Evolutionary conservation across 345 rosid genomes (phyloP), one percentile per base, ranked within the genome.

Genomic region (Cardiospermum halicacabum): DNA sequence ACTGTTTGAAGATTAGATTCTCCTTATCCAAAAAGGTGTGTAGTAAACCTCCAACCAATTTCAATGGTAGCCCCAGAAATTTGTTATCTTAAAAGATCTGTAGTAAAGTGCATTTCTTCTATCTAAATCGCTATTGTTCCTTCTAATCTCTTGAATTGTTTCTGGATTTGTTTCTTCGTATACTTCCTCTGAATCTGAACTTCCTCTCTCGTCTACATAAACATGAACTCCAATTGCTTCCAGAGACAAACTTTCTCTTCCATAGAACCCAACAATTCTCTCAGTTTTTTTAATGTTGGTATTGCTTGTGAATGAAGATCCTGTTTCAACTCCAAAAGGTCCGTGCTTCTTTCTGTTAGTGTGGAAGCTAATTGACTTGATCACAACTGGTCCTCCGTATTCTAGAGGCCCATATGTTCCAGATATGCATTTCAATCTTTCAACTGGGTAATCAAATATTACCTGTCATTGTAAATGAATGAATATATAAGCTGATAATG

Each of bases 321-420:
- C 96, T 50, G 80, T 88, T 71, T 85, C 96, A 49, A 87, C 96
- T 58, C 98, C 98, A 65, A 71, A 92, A 59, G 98, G 96, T 39
- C 96, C 96, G 69, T 86, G 88, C 77, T 83, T 87, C 53, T 85
- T 87, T 72, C 72, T 84, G 78, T 82, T 87, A 24, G 96, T 89
- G 80, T 83, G 76, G 77, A 92, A 89, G 45, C 95, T 82, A 53
- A 92, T 80, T 3, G 98, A 92, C 74, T 68, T 85, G 11, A 89
- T 72, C 16, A 80, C 69, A 57, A 48, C 84, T 56, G 91, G 95
- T 24, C 98, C 96, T 92, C 87, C 84, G 73, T 79, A 77, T 82
- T 84, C 86, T 60, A 92, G 54, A 26, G 96, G 75, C 59, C 81
- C 84, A 37, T 74, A 81, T 2, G 96, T 89, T 56, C 91, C 98